Evolutionary conservation across 2,329 filamentous ascomycete genomes (phyloP).

Genomic region (Arthrobotrys iridis): DNA sequence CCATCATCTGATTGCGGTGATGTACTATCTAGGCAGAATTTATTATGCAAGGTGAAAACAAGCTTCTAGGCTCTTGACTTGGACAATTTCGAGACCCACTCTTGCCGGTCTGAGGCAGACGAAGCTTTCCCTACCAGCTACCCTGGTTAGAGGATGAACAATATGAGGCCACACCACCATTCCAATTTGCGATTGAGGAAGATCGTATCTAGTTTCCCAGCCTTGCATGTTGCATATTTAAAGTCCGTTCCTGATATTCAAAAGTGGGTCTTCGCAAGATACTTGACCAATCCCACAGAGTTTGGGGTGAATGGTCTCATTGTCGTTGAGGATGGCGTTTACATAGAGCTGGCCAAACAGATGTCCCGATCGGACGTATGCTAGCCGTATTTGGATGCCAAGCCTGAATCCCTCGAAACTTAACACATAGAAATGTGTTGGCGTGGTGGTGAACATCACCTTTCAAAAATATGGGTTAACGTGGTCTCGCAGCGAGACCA

Average conservation of each 20-base stretch:
- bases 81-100: conserved; percentile 23
- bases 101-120: neutral
- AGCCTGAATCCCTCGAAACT: conserved; percentile 11
- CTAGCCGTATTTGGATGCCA: conserved; percentile 27
- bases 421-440: conserved; percentile 45
- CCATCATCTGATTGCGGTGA: no score
- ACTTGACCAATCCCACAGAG: neutral
- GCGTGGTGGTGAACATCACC: no score
- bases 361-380: neutral
- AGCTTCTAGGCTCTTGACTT: conserved; percentile 26
- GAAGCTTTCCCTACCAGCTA: conserved; percentile 17
- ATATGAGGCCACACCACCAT: conserved; percentile 33
- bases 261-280: conserved; percentile 6
- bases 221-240: conserved; percentile 21
- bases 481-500: no score
- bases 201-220: conserved; percentile 21
- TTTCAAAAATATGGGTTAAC: no score
- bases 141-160: neutral
- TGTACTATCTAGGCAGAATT: conserved; percentile 24
- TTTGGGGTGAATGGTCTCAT: conserved; percentile 44
- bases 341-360: conserved; percentile 28
- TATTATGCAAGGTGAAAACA: conserved; percentile 20
- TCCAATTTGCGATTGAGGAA: neutral
- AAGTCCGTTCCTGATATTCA: neutral
- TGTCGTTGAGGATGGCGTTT: conserved; percentile 25